Percentiles rank a stretch among this genome's conserved stretches.
Conservation (phyloP, 1,284 basidiomycete genomes). For the Naganishia sp. region DNA sequence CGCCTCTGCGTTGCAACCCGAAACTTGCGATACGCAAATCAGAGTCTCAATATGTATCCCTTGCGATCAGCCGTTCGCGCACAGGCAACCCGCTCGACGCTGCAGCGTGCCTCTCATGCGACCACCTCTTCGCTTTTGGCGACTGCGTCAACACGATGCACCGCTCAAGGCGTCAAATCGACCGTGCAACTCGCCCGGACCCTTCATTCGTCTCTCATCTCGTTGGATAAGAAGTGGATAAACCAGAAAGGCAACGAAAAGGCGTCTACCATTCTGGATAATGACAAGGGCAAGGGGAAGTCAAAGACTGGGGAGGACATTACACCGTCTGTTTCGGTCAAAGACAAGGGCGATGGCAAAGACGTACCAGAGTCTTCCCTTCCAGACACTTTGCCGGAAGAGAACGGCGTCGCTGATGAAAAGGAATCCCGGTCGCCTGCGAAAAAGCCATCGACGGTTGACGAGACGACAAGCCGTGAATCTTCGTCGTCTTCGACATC, state of each 20-base stretch:
- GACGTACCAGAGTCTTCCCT: conserved; percentile 7
- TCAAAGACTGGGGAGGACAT: background rate
- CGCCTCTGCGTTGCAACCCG: conserved; percentile 3
- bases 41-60: conserved; percentile 18
- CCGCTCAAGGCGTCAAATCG: background rate
- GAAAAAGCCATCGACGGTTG: background rate
- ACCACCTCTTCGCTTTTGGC: conserved; percentile 5
- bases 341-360: background rate
- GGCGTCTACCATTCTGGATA: background rate
- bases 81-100: conserved; percentile 14
- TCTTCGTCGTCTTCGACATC: conserved; percentile 1
- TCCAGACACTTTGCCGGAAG: conserved; percentile 10
- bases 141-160: conserved; percentile 10
- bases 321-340: background rate
- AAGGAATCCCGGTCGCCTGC: background rate
- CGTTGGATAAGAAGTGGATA: conserved; percentile 30
- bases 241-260: conserved; percentile 26
- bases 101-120: conserved; percentile 14
- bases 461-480: background rate
- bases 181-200: background rate
- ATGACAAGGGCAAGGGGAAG: conserved; percentile 22
- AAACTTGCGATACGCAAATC: conserved; percentile 1
- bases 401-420: conserved; percentile 29
- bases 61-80: conserved; percentile 25
- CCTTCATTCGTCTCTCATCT: conserved; percentile 8